Conservation (phyloP, 169 alveolate species). For the Blepharisma undulans region DNA sequence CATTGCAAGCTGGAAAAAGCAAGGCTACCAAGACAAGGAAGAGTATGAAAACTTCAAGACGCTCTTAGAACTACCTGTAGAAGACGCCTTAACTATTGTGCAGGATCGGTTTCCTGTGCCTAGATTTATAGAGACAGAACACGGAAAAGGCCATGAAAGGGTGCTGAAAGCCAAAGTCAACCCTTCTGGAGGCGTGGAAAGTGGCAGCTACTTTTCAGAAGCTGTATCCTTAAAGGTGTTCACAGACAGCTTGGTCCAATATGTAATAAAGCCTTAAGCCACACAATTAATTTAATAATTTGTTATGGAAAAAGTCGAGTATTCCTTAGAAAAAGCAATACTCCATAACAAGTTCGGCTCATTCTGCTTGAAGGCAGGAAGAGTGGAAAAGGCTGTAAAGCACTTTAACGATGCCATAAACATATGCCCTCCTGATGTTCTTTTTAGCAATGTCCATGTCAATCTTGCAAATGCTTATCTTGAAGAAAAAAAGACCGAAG, state of each 20-base stretch:
- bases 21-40: conserved; percentile 95
- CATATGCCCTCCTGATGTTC: neutral
- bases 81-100: conserved; percentile 93
- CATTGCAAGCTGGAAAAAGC: conserved; percentile 97
- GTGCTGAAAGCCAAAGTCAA: conserved; percentile 96
- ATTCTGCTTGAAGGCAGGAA: conserved; percentile 23
- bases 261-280: conserved; percentile 85
- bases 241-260: conserved; percentile 95
- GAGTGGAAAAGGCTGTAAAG: conserved; percentile 13
- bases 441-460: conserved; percentile 41
- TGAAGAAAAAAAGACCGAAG: conserved; percentile 21
- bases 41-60: conserved; percentile 95
- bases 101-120: conserved; percentile 99
- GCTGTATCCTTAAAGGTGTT: conserved; percentile 96
- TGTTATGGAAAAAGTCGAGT: neutral
- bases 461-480: conserved; percentile 57
- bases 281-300: neutral
- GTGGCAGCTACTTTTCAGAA: conserved; percentile 84
- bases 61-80: conserved; percentile 92
- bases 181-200: conserved; percentile 87
- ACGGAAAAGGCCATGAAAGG: conserved; percentile 98
- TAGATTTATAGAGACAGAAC: conserved; percentile 94
- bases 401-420: conserved; percentile 28
- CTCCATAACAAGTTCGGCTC: conserved; percentile 44
- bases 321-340: conserved; percentile 18